Base-by-base conservation (phyloP, 2,329 filamentous ascomycete species). In the Penicillium occitanis region DNA sequence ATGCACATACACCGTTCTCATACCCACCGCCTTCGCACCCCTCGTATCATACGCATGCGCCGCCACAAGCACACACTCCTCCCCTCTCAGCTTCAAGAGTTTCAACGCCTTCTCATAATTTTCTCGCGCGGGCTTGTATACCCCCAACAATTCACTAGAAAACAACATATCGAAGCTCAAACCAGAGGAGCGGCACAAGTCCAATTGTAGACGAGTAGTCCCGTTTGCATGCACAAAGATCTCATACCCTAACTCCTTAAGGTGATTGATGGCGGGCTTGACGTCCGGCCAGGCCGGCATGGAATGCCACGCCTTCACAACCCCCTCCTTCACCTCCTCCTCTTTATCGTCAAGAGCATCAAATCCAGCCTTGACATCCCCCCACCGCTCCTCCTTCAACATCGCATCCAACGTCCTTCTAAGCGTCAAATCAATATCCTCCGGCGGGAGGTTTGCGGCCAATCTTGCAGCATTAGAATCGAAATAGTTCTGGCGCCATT, bases 181-280 rank as follows among this genome's bases (percentile, higher is more conserved):
- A 0, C 79, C 80, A 0, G 84, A 82, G 0, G 80, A 85, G 33
- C 76, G 74, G 0, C 73, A 74, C 2, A 87, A 76, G 70, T 87
- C 83, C 2, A 87, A 79, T 68, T 87, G 85, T 0, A 87, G 75
- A 17, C 85, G 79, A 1, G 82, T 83, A 0, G 83, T 86, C 0
- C 85, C 85, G 65, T 87, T 87, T 5, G 84, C 85, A 58, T 82
- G 79, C 4, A 87, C 84, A 62, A 84, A 82, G 0, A 82, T 71
- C 66, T 84, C 79, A 6, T 79, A 73, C 0, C 75, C 77, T 2
- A 75, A 70, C 1, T 75, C 71, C 14, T 77, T 73, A 0, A 86
- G 72, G 0, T 19, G 19, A 19, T 19, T 19, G 1, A 87, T 74
- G 0, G 83, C 84, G 2, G 73, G 67, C 0, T 68, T 51, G 0